phyloP scores from a whole-genome alignment of 2,329 filamentous ascomycete genomes.

The Ophiostoma piceae region DNA sequence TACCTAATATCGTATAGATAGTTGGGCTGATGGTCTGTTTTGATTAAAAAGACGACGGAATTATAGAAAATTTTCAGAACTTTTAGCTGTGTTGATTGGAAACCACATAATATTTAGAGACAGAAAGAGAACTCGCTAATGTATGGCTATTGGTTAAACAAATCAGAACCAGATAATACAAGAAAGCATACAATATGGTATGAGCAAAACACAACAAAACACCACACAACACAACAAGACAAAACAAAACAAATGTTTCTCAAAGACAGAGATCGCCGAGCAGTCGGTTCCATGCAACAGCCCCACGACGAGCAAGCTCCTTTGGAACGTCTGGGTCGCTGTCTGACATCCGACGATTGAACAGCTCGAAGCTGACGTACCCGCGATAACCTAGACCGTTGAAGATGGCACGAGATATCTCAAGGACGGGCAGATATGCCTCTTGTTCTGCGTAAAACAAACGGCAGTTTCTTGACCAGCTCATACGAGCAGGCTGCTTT shows the following conservation, averaged over 20 bases:
- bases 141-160: background rate
- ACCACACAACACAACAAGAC: background rate
- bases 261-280: background rate
- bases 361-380: slow-evolving; percentile 58
- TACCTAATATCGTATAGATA: too few relatives aligned
- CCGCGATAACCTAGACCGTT: slow-evolving; percentile 53
- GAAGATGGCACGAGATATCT: slow-evolving; percentile 50
- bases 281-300: slow-evolving; percentile 44
- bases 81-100: too few relatives aligned
- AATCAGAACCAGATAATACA: background rate
- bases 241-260: background rate
- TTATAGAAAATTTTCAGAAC: too few relatives aligned
- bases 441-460: slow-evolving; percentile 54
- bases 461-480: slow-evolving; percentile 58
- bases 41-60: too few relatives aligned
- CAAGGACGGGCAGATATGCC: slow-evolving; percentile 54
- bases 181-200: background rate
- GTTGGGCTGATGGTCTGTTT: too few relatives aligned
- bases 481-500: slow-evolving; percentile 55
- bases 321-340: slow-evolving; percentile 41
- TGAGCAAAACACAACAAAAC: background rate
- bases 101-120: too few relatives aligned
- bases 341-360: slow-evolving; percentile 49
- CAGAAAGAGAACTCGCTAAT: background rate
- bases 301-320: slow-evolving; percentile 49